Percentiles rank a stretch among this genome's conserved stretches.
phyloP scores from a whole-genome alignment of 2,329 filamentous ascomycete species.

The Epichloe baconii region DNA sequence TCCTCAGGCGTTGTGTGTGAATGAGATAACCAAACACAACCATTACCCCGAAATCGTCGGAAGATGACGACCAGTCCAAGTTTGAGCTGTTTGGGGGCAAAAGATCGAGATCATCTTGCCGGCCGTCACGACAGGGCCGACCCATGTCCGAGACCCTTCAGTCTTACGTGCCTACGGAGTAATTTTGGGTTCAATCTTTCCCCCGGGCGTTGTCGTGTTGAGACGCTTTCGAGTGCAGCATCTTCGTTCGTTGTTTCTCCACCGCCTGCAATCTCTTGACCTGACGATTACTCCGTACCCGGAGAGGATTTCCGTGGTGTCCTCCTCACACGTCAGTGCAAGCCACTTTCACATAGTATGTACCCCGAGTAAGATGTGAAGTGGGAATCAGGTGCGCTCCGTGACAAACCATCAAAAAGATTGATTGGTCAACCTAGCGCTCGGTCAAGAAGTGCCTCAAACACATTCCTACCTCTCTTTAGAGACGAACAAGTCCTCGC shows the following conservation, averaged over 20 bases:
- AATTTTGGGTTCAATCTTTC: background rate
- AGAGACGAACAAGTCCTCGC: background rate
- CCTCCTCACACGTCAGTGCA: background rate
- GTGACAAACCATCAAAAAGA: constrained; percentile 2
- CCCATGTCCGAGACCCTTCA: background rate
- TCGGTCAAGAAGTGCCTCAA: constrained; percentile 3
- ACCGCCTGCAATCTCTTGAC: background rate
- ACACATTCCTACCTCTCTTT: background rate
- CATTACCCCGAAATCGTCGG: background rate
- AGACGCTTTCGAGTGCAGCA: background rate
- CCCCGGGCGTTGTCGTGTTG: background rate
- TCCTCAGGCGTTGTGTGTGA: background rate
- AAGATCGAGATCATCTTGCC: background rate
- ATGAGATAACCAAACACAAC: background rate
- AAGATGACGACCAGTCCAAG: background rate
- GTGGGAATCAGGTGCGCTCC: background rate
- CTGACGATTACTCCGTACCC: background rate
- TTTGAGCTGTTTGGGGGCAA: background rate
- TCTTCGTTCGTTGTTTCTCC: background rate
- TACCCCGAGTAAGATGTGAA: background rate
- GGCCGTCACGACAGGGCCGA: background rate
- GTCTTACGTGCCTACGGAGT: background rate
- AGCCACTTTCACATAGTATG: background rate
- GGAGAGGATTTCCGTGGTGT: background rate
- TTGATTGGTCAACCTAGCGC: constrained; percentile 1